Percentiles rank a stretch among this genome's conserved stretches.
phyloP scores from a whole-genome alignment of 2,329 filamentous ascomycete species.

The Gliomastix tumulicola region DNA sequence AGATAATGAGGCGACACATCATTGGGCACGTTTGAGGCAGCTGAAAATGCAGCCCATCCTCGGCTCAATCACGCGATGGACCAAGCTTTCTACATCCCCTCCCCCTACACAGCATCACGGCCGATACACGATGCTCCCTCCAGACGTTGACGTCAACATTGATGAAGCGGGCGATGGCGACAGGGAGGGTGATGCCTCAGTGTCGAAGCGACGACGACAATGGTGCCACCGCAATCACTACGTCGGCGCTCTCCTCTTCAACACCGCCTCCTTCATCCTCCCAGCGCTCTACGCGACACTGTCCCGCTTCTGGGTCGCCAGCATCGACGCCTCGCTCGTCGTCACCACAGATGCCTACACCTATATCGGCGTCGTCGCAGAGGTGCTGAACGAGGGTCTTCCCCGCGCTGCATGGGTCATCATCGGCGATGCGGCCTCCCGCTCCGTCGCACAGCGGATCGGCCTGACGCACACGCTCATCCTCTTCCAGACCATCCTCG shows the following conservation, averaged over 20 bases:
- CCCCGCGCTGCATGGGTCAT: constrained; percentile 61
- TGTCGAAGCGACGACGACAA: no score
- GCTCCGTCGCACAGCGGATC: constrained; percentile 42
- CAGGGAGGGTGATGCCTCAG: no score
- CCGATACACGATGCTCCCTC: no score
- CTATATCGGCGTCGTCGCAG: constrained; percentile 59
- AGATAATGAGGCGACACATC: no score
- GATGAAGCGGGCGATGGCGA: no score
- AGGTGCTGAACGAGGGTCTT: constrained; percentile 68
- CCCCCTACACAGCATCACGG: no score
- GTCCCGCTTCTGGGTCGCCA: constrained; percentile 64
- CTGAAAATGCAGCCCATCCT: no score
- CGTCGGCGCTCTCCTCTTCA: constrained; percentile 53
- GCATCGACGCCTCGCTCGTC: constrained; percentile 49
- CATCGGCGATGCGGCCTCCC: constrained; percentile 56
- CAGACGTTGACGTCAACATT: no score
- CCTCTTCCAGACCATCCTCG: constrained; percentile 50
- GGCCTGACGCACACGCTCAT: constrained; percentile 57
- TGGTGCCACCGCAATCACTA: constrained; percentile 27
- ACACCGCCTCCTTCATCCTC: constrained; percentile 53
- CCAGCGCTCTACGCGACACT: constrained; percentile 63
- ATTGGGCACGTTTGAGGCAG: no score
- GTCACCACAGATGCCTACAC: constrained; percentile 46
- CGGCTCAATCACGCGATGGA: no score
- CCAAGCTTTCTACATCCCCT: no score